Percentiles rank a stretch among this genome's conserved stretches.
Evolutionary conservation across 1,284 basidiomycete genomes (phyloP).

Genomic region (Cryptococcus maquisensis): DNA sequence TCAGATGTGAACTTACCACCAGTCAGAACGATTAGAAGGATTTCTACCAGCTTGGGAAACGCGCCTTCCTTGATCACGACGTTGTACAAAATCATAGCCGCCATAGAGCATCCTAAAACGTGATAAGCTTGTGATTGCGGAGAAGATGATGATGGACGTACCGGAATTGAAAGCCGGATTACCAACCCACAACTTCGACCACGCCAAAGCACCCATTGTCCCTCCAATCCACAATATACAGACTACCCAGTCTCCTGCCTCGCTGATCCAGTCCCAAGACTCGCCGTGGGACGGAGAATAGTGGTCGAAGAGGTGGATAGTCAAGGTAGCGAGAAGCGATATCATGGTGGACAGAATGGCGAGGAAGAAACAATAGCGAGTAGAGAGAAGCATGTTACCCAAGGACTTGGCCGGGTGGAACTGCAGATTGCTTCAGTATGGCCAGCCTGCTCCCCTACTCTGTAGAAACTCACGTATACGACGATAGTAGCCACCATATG

Average conservation of each 20-base stretch:
- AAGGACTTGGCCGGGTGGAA: slow-evolving; percentile 64
- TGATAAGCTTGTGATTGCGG: no score
- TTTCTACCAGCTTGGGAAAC: slow-evolving; percentile 64
- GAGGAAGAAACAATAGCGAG: slow-evolving; percentile 43
- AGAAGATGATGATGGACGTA: slow-evolving; percentile 31
- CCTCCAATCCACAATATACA: slow-evolving; percentile 76
- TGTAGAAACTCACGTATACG: slow-evolving; percentile 48
- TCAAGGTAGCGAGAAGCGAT: slow-evolving; percentile 73
- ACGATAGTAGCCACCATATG: slow-evolving; percentile 88
- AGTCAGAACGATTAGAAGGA: slow-evolving; percentile 69
- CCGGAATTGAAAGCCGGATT: slow-evolving; percentile 91
- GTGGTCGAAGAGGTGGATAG: slow-evolving; percentile 70
- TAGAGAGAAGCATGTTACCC: slow-evolving; percentile 73
- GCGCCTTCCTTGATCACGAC: slow-evolving; percentile 91
- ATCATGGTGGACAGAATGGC: slow-evolving; percentile 76
- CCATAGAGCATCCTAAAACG: slow-evolving; percentile 77
- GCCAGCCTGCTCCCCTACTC: not conserved
- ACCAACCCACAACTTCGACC: slow-evolving; percentile 70
- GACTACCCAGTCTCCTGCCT: slow-evolving; percentile 51
- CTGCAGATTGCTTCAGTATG: slow-evolving; percentile 17
- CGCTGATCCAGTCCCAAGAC: slow-evolving; percentile 40
- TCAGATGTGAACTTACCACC: slow-evolving; percentile 51
- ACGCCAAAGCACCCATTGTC: slow-evolving; percentile 75
- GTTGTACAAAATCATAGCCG: slow-evolving; percentile 75
- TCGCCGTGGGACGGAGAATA: slow-evolving; percentile 40